Conservation (phyloP, 345 rosid species). For the Citrus unshiu region DNA sequence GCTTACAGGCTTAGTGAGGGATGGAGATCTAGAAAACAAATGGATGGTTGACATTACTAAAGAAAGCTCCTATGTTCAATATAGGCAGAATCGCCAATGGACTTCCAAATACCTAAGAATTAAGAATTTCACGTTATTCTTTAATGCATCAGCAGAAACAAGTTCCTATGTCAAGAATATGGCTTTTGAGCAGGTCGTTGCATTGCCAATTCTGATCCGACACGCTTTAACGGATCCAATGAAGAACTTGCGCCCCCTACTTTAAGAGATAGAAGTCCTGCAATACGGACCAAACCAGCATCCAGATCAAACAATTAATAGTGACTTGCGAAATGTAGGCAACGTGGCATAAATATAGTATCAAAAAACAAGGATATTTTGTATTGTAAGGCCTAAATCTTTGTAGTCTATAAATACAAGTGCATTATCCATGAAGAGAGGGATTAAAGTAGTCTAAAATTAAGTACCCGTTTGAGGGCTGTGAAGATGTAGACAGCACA, state of each 20-base stretch:
- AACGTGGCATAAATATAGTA: neutral
- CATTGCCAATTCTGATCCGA: slow-evolving; percentile 73
- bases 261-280: slow-evolving; percentile 80
- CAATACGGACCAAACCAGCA: slow-evolving; percentile 86
- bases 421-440: neutral
- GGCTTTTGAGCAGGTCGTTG: slow-evolving; percentile 93
- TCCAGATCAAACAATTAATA: slow-evolving; percentile 3
- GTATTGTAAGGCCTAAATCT: neutral
- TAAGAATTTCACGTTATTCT: slow-evolving; percentile 85
- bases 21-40: neutral
- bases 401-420: neutral
- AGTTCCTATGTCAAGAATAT: slow-evolving; percentile 63
- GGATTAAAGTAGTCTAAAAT: too few relatives aligned
- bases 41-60: neutral
- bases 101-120: slow-evolving; percentile 62
- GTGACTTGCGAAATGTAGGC: neutral
- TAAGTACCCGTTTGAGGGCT: too few relatives aligned
- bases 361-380: neutral
- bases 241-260: slow-evolving; percentile 48
- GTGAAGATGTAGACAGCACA: too few relatives aligned
- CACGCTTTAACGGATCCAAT: slow-evolving; percentile 33
- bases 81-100: neutral
- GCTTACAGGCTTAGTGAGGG: neutral
- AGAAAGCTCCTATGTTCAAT: neutral
- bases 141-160: slow-evolving; percentile 65